Percentiles rank a stretch among this genome's conserved stretches.
Conservation (phyloP, 371 early-diverging fungal genomes). For the Mucor mucedo region DNA sequence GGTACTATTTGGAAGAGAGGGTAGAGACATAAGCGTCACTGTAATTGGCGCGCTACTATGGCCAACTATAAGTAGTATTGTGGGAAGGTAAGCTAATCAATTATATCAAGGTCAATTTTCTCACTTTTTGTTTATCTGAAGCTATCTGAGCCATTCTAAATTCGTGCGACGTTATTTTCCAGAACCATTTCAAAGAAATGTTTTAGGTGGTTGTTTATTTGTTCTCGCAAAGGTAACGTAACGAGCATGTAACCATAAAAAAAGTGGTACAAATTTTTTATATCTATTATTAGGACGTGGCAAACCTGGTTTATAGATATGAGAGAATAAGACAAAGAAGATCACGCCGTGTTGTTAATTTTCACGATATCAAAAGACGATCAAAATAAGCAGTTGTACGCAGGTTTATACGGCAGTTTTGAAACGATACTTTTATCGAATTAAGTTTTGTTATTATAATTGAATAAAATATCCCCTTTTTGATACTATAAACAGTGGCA, state of each 20-base stretch:
- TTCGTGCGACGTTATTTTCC: conserved; percentile 47
- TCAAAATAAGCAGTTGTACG: conserved; percentile 1
- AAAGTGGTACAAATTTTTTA: background rate
- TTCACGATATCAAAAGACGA: conserved; percentile 19
- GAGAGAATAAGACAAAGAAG: conserved; percentile 23
- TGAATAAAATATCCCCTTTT: no score
- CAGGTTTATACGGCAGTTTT: no score
- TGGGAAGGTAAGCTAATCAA: conserved; percentile 30
- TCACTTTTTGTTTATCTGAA: conserved; percentile 14
- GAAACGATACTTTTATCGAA: no score
- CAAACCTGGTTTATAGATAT: conserved; percentile 31
- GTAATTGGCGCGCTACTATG: conserved; percentile 52
- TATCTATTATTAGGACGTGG: conserved; percentile 25
- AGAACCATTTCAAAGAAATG: conserved; percentile 55
- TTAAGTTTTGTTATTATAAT: no score
- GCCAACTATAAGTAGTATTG: conserved; percentile 37
- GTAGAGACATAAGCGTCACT: conserved; percentile 43
- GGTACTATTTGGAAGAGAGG: conserved; percentile 27
- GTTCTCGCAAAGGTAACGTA: conserved; percentile 48
- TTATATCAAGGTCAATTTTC: background rate
- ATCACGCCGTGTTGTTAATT: conserved; percentile 14
- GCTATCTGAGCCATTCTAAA: conserved; percentile 45
- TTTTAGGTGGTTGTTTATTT: conserved; percentile 60
- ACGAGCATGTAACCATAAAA: background rate
- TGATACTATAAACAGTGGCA: no score